A percentile compares a stretch with the other conserved stretches of the same genome.
These are phyloP conservation scores for Cinnamomum chago DNA, from an alignment of 164 flowering plant species.

Conservation along the genomic window DNA sequence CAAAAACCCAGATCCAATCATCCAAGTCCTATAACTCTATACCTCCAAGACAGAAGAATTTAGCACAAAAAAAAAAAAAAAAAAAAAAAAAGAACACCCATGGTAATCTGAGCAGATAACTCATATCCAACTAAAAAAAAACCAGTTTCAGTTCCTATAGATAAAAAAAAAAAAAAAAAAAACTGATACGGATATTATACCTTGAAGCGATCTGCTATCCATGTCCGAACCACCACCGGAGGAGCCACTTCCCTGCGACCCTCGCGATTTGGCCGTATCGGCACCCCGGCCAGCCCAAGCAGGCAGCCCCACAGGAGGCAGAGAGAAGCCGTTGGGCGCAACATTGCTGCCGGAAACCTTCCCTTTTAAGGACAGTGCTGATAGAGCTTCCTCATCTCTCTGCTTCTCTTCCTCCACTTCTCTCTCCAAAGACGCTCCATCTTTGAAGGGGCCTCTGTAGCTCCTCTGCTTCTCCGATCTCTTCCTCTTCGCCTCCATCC, in stretches of 20 bases:
- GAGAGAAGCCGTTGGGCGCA: conserved; percentile 13
- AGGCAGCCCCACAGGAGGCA: conserved; percentile 22
- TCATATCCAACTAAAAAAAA: no score
- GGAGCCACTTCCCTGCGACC: conserved; percentile 51
- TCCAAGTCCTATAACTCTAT: no score
- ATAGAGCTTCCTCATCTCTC: conserved; percentile 28
- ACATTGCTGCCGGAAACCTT: conserved; percentile 8
- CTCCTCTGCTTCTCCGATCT: conserved; percentile 51
- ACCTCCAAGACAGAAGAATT: no score
- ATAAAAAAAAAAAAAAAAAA: conserved; percentile 12
- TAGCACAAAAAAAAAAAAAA: no score
- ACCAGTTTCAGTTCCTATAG: background rate
- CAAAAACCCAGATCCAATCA: no score
- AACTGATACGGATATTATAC: conserved; percentile 17
- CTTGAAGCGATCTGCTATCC: conserved; percentile 34
- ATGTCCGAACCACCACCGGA: conserved; percentile 44
- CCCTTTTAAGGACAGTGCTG: conserved; percentile 20
- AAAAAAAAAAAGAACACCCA: no score
- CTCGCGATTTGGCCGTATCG: conserved; percentile 22
- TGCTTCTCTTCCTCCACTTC: conserved; percentile 18
- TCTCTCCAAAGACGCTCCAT: conserved; percentile 10
- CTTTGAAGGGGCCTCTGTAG: conserved; percentile 1
- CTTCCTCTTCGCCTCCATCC: conserved; percentile 86
- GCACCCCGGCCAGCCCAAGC: conserved; percentile 26
- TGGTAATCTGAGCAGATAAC: no score